phyloP scores from a whole-genome alignment of 495 filamentous ascomycete species.

The Daldinia concentrica region DNA sequence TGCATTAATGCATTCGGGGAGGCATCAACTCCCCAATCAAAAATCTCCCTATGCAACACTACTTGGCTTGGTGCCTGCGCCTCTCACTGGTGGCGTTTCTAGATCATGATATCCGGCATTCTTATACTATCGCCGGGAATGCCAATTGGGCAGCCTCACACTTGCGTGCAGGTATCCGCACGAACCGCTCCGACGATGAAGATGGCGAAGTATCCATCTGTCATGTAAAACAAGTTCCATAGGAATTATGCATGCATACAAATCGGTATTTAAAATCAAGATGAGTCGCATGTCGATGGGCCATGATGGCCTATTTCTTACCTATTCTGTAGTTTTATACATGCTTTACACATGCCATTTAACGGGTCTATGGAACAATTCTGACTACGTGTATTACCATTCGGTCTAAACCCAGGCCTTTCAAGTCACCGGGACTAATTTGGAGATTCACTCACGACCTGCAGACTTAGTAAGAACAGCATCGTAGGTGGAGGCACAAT shows the following conservation, averaged over 20 bases:
- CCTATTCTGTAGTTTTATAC: slow-evolving; percentile 26
- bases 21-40: slow-evolving; percentile 21
- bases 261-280: slow-evolving; percentile 30
- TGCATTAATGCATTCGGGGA: slow-evolving; percentile 27
- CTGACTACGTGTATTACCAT: slow-evolving; percentile 33
- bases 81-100: slow-evolving; percentile 19
- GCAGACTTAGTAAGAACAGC: neutral
- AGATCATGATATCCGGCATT: slow-evolving; percentile 25
- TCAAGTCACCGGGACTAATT: slow-evolving; percentile 13
- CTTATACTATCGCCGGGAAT: slow-evolving; percentile 9
- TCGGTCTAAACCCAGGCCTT: slow-evolving; percentile 11
- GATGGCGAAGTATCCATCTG: slow-evolving; percentile 24
- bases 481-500: slow-evolving; percentile 14
- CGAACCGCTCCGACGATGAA: slow-evolving; percentile 22
- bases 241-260: slow-evolving; percentile 30
- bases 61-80: neutral
- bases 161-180: slow-evolving; percentile 40
- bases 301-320: slow-evolving; percentile 24
- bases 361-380: slow-evolving; percentile 9
- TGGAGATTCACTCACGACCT: slow-evolving; percentile 24
- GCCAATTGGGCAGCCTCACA: slow-evolving; percentile 36
- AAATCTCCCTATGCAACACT: slow-evolving; percentile 14
- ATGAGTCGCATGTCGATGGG: slow-evolving; percentile 15
- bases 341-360: slow-evolving; percentile 24
- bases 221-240: slow-evolving; percentile 29